phyloP scores from a whole-genome alignment of 306 rosid species.

The Prunus kanzakura region DNA sequence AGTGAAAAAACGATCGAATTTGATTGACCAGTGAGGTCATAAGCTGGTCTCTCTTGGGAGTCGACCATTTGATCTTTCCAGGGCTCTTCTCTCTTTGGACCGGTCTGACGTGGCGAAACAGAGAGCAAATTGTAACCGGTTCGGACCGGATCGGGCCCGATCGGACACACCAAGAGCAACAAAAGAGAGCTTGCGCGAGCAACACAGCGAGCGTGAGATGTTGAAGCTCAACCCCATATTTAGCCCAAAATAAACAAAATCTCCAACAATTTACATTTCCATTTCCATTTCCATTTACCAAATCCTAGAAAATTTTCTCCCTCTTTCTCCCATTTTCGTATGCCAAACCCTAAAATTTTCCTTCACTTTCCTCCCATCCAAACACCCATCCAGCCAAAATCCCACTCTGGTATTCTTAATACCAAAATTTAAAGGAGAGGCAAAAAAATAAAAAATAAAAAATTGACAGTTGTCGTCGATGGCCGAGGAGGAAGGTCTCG shows the following conservation, averaged over 20 bases:
- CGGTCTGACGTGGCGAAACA: background rate
- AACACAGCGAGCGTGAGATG: background rate
- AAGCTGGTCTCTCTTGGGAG: too few relatives aligned
- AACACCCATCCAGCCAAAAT: background rate
- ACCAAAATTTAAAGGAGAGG: background rate
- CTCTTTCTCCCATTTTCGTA: background rate
- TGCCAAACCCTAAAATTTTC: constrained; percentile 16
- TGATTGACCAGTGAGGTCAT: too few relatives aligned
- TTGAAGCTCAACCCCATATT: background rate
- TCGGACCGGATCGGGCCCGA: background rate
- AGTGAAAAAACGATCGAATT: too few relatives aligned
- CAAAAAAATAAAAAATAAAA: too few relatives aligned
- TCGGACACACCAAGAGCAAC: background rate
- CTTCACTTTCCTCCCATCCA: constrained; percentile 11
- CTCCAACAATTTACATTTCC: background rate
- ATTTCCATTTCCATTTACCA: background rate
- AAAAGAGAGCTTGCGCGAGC: background rate
- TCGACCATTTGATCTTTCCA: too few relatives aligned
- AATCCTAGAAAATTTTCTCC: background rate
- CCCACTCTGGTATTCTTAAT: background rate
- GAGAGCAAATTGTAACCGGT: background rate
- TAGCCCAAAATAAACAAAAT: background rate
- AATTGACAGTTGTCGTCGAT: constrained; percentile 3
- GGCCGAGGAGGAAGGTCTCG: constrained; percentile 41
- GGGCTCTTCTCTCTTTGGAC: background rate